Percentiles rank a stretch among this genome's conserved stretches.
phyloP scores from a whole-genome alignment of 192 early-diverging fungal genomes.

The Diversispora epigaea region DNA sequence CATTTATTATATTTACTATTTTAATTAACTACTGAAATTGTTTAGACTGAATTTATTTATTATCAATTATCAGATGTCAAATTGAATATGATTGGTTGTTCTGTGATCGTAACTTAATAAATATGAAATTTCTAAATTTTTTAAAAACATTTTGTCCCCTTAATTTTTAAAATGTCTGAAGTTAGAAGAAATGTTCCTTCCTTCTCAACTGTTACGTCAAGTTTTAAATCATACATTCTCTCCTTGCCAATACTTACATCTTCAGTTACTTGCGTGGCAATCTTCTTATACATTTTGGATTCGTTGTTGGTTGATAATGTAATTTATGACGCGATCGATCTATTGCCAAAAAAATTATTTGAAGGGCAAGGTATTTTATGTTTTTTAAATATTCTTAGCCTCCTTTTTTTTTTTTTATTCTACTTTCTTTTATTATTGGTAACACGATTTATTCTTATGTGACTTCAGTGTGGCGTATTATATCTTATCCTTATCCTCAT shows the following conservation, averaged over 20 bases:
- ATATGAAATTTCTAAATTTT: no score
- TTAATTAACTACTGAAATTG: no score
- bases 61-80: no score
- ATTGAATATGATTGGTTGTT: no score
- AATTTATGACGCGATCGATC: not conserved
- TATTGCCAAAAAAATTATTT: conserved; percentile 2
- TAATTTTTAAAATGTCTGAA: conserved; percentile 22
- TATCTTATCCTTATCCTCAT: conserved; percentile 30
- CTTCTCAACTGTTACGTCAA: conserved; percentile 29
- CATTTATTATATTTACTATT: no score
- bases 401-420: no score
- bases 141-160: no score
- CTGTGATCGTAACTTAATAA: no score
- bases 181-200: conserved; percentile 26
- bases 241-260: conserved; percentile 22
- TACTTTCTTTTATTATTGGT: not conserved
- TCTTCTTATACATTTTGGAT: conserved; percentile 1
- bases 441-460: not conserved
- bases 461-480: conserved; percentile 23
- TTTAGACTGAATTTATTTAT: no score
- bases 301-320: not conserved
- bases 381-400: no score
- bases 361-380: conserved; percentile 11
- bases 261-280: not conserved
- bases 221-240: conserved; percentile 25